Conservation (phyloP, 2,329 filamentous ascomycete species). For the Pseudocercospora ulei region DNA sequence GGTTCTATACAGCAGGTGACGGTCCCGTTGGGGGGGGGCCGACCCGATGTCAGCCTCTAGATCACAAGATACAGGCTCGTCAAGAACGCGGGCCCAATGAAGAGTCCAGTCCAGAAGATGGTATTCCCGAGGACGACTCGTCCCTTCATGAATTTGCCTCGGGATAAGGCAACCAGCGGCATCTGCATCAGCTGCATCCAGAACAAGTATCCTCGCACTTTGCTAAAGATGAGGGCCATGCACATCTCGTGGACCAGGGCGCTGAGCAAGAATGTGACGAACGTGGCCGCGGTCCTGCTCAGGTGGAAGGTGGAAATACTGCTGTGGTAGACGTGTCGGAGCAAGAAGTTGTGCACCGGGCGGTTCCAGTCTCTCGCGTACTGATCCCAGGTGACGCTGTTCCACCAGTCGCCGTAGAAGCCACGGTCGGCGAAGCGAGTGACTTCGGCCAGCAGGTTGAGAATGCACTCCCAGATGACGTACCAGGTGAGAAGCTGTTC, state of each 20-base stretch:
- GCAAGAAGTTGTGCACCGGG: conserved; percentile 68
- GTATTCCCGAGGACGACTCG: conserved; percentile 58
- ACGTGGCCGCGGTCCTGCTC: conserved; percentile 59
- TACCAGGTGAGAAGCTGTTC: conserved; percentile 72
- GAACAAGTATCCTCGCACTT: conserved; percentile 63
- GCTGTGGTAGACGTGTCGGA: conserved; percentile 69
- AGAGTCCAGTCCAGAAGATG: conserved; percentile 70
- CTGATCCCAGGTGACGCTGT: conserved; percentile 56
- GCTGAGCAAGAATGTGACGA: conserved; percentile 64
- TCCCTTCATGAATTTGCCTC: conserved; percentile 56
- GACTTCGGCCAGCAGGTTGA: conserved; percentile 67
- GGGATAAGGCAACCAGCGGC: conserved; percentile 57
- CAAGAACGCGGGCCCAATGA: conserved; percentile 60
- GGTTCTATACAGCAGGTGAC: too few species aligned
- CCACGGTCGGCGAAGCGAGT: conserved; percentile 59
- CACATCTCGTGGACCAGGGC: conserved; percentile 64
- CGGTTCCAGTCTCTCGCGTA: conserved; percentile 73
- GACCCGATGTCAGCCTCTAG: conserved; percentile 8
- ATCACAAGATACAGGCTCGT: conserved; percentile 45
- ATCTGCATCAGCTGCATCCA: conserved; percentile 65
- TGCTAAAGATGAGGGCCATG: conserved; percentile 73
- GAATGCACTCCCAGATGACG: conserved; percentile 59
- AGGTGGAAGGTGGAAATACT: conserved; percentile 64
- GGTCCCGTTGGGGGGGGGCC: too few species aligned
- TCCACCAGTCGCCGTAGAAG: conserved; percentile 37